Conservation (phyloP, 2,329 filamentous ascomycete species). For the Fusarium sp. region DNA sequence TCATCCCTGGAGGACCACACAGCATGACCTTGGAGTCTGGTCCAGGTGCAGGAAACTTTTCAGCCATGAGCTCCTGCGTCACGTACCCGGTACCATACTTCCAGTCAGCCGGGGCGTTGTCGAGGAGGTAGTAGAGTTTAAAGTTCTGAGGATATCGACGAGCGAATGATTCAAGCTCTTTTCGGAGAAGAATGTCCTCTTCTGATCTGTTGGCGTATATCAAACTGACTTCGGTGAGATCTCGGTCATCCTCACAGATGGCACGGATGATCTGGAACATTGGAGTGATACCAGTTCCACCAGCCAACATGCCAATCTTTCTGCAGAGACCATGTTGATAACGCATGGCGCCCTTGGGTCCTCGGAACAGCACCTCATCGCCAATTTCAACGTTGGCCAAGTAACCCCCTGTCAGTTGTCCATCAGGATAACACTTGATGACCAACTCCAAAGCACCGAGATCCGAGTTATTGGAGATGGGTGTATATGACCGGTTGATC, state of each 20-base stretch:
- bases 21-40: slow-evolving; percentile 64
- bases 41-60: slow-evolving; percentile 58
- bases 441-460: slow-evolving; percentile 61
- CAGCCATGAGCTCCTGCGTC: slow-evolving; percentile 59
- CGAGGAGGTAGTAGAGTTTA: slow-evolving; percentile 65
- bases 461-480: slow-evolving; percentile 61
- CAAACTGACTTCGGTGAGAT: slow-evolving; percentile 66
- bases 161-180: slow-evolving; percentile 66
- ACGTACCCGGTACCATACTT: slow-evolving; percentile 60
- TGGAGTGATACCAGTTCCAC: slow-evolving; percentile 50
- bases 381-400: slow-evolving; percentile 59
- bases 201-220: slow-evolving; percentile 70
- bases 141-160: slow-evolving; percentile 63
- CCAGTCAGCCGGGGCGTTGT: slow-evolving; percentile 60
- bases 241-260: slow-evolving; percentile 69
- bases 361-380: slow-evolving; percentile 62
- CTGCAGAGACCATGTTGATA: slow-evolving; percentile 56
- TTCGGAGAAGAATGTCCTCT: slow-evolving; percentile 67
- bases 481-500: slow-evolving; percentile 65
- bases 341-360: slow-evolving; percentile 67
- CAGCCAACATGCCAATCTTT: slow-evolving; percentile 66
- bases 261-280: slow-evolving; percentile 68
- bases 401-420: slow-evolving; percentile 61
- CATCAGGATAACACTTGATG: slow-evolving; percentile 62
- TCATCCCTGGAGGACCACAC: slow-evolving; percentile 71